Conservation (phyloP, 75 land plant species). For the Sequoiadendron giganteum region DNA sequence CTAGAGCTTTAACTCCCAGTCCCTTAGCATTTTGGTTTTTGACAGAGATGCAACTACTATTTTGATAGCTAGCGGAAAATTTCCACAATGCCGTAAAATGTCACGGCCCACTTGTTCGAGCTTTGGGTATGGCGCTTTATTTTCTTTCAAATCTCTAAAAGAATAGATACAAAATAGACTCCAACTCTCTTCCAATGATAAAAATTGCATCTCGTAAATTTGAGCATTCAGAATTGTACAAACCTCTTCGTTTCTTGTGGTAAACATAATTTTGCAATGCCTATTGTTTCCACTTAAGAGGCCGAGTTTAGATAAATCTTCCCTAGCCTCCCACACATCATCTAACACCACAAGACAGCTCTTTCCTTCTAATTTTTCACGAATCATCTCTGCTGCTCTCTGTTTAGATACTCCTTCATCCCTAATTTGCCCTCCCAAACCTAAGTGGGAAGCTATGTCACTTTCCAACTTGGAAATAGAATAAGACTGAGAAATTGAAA, state of each 20-base stretch:
- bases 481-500: neutral
- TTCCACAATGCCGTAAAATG: conserved; percentile 11
- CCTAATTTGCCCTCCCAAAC: neutral
- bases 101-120: conserved; percentile 5
- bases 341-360: no score
- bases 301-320: neutral
- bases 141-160: neutral
- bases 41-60: no score
- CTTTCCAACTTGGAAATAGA: neutral
- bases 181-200: conserved; percentile 13
- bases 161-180: neutral
- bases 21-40: no score
- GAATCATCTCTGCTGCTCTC: no score
- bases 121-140: neutral
- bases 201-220: neutral
- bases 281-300: neutral
- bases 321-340: neutral
- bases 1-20: no score
- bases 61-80: neutral
- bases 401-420: no score
- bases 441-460: neutral
- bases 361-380: neutral
- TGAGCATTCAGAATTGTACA: neutral
- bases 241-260: neutral
- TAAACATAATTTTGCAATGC: conserved; percentile 12